Percentiles rank a stretch among this genome's conserved stretches.
Conservation (phyloP, 305 asterid species). For the Rubia occidens region DNA sequence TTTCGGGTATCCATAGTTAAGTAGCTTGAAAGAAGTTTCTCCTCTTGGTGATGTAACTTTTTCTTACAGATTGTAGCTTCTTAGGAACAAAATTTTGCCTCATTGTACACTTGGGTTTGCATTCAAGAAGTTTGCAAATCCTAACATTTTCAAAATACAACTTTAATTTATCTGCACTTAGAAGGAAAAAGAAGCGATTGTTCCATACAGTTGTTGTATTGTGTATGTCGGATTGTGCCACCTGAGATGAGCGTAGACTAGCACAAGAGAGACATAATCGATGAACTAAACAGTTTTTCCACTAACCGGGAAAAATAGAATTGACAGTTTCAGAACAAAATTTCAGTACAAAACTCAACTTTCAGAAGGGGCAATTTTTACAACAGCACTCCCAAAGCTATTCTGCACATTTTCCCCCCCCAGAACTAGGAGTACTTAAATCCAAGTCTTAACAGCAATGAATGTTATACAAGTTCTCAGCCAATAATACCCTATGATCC, state of each 20-base stretch:
- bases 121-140: neutral
- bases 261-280: neutral
- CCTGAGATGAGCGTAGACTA: no score
- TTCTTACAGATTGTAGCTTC: neutral
- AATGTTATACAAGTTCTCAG: neutral
- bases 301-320: neutral
- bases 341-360: no score
- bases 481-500: neutral
- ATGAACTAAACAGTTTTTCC: neutral
- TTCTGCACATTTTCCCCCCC: neutral
- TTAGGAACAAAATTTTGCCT: neutral
- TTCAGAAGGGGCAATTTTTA: no score
- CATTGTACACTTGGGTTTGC: neutral
- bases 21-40: conserved; percentile 1
- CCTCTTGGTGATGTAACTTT: neutral
- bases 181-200: no score
- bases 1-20: neutral
- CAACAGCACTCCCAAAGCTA: neutral
- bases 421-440: neutral
- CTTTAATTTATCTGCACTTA: neutral
- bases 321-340: no score
- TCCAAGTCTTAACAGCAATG: neutral
- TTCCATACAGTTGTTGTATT: no score
- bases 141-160: neutral
- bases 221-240: neutral